Percentiles rank a stretch among this genome's conserved stretches.
Evolutionary conservation across 768 basidiomycete species (phyloP).

Genomic region (Agrocybe praecox): DNA sequence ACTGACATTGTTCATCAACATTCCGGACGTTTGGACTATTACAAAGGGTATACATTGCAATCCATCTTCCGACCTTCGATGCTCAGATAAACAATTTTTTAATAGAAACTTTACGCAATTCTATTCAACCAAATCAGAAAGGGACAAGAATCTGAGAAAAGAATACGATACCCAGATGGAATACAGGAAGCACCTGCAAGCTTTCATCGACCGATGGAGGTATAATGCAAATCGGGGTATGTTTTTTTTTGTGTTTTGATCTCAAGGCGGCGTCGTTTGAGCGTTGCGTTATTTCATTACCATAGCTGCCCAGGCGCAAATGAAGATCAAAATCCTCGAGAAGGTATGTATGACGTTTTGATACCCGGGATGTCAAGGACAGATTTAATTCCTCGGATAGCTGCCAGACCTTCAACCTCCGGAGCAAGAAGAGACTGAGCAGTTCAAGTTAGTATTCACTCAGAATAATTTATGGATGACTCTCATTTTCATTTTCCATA

Average conservation of each 20-base stretch:
- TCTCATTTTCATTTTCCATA: slow-evolving; percentile 27
- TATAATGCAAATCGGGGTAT: slow-evolving; percentile 94
- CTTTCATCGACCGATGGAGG: slow-evolving; percentile 98
- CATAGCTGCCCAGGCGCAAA: slow-evolving; percentile 83
- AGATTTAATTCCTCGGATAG: slow-evolving; percentile 34
- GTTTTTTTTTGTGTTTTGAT: background rate
- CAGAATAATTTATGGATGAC: background rate
- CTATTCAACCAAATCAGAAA: slow-evolving; percentile 97
- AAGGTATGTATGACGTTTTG: slow-evolving; percentile 48
- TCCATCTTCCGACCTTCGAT: background rate
- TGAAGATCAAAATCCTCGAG: slow-evolving; percentile 75
- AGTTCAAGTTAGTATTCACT: slow-evolving; percentile 68
- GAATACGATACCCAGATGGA: slow-evolving; percentile 97
- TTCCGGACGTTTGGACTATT: slow-evolving; percentile 91
- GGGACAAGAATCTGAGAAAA: slow-evolving; percentile 86
- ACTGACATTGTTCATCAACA: slow-evolving; percentile 99
- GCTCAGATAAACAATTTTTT: slow-evolving; percentile 4
- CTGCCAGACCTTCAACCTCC: slow-evolving; percentile 93
- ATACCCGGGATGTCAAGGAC: too few species aligned
- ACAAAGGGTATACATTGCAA: slow-evolving; percentile 74
- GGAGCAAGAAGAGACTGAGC: slow-evolving; percentile 89
- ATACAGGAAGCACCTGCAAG: slow-evolving; percentile 93
- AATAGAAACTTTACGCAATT: slow-evolving; percentile 94
- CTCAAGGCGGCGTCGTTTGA: too few species aligned
- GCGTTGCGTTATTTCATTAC: background rate